phyloP scores from a whole-genome alignment of 805 yeast genomes.

The Schizosaccharomyces osmophilus region DNA sequence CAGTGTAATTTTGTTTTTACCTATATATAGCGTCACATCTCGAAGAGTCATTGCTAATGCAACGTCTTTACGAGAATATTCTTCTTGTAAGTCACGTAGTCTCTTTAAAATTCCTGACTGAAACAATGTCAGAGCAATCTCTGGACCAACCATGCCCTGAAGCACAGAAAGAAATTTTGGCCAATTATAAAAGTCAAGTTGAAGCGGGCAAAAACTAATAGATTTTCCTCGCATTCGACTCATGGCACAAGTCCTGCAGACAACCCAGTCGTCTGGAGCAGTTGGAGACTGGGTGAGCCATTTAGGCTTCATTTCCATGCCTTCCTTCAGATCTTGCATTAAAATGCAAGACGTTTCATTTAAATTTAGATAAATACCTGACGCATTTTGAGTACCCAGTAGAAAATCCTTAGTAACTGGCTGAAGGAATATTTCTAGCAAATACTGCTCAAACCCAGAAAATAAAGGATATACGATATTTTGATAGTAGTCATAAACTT shows the following conservation, averaged over 20 bases:
- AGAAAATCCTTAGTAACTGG: neutral
- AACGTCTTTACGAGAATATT: neutral
- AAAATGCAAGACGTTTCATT: neutral
- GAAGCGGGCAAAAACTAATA: neutral
- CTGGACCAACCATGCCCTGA: neutral
- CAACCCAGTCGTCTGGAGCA: neutral
- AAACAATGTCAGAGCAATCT: neutral
- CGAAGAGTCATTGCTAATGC: neutral
- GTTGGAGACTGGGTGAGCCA: neutral
- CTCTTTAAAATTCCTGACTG: neutral
- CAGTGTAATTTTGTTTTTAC: neutral
- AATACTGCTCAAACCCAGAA: neutral
- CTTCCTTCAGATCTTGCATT: neutral
- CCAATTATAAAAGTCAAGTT: neutral
- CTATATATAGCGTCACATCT: neutral
- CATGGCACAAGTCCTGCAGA: neutral
- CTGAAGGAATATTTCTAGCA: neutral
- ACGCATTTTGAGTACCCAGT: neutral
- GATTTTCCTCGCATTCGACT: neutral
- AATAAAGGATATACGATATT: neutral
- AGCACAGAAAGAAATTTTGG: neutral
- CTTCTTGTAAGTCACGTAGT: neutral
- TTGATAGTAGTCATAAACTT: neutral
- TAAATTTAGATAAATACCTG: neutral
- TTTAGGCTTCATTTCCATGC: neutral